Evolutionary conservation across 2,329 filamentous ascomycete species (phyloP), one percentile per base, ranked within the genome.

Genomic region (Fusarium kyushuense): DNA sequence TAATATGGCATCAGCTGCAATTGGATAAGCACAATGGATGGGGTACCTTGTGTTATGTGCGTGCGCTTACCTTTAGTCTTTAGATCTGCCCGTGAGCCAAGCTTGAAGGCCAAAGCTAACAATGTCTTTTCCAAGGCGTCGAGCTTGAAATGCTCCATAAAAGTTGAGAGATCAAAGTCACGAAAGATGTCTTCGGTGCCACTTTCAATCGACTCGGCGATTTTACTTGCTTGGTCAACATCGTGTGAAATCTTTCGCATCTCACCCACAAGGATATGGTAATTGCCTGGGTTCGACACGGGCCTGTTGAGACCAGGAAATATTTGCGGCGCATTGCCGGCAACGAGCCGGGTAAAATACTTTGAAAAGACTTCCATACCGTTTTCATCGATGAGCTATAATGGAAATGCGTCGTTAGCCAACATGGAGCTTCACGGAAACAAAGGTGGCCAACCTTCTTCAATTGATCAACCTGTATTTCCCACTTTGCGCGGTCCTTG

Each of bases 321-420:
- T 78, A 99, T 96, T 76, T 96, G 91, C 68, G 90, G 84, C 75
- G 94, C 93, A 89, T 97, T 97, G 82, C 91, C 90, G 80, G 91
- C 92, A 77, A 99, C 89, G 78, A 98, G 86, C 81, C 95, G 93
- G 80, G 93, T 90, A 81, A 99, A 97, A 81, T 96, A 97, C 84
- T 94, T 96, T 64, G 93, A 90, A 79, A 94, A 97, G 78, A 97
- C 94, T 86, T 99, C 96, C 95, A 99, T 99, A 78, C 94, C 94
- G 94, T 97, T 91, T 76, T 95, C 94, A 88, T 97, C 91, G 83
- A 98, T 91, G 79, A 98, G 90, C 92, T 97, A 58, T 42, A 46
- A 40, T 40, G 47, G 13, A 25, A 38, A 42, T 46, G 30, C 17
- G 32, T 41, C n/a, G 65, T 78, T 49, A 77, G 68, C 48, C 60